Conservation (phyloP, 345 rosid genomes). For the Rhodamnia argentea region DNA sequence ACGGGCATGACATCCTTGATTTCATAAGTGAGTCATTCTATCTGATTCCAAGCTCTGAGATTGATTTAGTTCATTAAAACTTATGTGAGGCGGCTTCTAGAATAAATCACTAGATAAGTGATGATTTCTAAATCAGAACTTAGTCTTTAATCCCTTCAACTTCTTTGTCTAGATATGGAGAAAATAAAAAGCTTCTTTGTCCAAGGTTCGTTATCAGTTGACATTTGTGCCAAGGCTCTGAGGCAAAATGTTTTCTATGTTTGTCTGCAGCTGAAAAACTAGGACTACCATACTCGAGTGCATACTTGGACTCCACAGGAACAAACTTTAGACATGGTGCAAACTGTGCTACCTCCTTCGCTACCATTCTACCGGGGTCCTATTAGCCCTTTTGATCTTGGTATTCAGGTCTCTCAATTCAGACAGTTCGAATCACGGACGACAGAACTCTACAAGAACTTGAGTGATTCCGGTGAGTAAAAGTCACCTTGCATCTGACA, state of each 20-base stretch:
- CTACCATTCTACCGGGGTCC: slow-evolving; percentile 47
- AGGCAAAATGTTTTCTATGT: background rate
- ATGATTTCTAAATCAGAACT: background rate
- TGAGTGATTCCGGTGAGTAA: slow-evolving; percentile 14
- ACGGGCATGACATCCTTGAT: slow-evolving; percentile 55
- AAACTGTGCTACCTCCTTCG: slow-evolving; percentile 56
- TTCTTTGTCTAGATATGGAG: background rate
- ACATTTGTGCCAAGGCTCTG: background rate
- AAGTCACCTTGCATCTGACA: background rate
- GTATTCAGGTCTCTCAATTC: slow-evolving; percentile 44
- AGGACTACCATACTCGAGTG: slow-evolving; percentile 38
- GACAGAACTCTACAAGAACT: slow-evolving; percentile 23
- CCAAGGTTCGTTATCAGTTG: background rate
- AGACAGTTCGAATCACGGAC: slow-evolving; percentile 41
- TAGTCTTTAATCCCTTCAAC: background rate
- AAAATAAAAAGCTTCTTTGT: background rate
- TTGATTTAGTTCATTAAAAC: background rate
- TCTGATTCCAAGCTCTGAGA: background rate
- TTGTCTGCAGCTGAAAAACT: slow-evolving; percentile 39
- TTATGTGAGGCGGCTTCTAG: background rate
- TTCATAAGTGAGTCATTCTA: slow-evolving; percentile 26
- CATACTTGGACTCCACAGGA: slow-evolving; percentile 55
- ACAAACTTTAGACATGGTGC: slow-evolving; percentile 46
- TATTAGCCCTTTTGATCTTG: slow-evolving; percentile 56
- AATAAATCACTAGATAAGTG: background rate